A percentile compares a stretch with the other conserved stretches of the same genome.
phyloP scores from a whole-genome alignment of 1,284 basidiomycete species.

The Boletus semigastroideus region DNA sequence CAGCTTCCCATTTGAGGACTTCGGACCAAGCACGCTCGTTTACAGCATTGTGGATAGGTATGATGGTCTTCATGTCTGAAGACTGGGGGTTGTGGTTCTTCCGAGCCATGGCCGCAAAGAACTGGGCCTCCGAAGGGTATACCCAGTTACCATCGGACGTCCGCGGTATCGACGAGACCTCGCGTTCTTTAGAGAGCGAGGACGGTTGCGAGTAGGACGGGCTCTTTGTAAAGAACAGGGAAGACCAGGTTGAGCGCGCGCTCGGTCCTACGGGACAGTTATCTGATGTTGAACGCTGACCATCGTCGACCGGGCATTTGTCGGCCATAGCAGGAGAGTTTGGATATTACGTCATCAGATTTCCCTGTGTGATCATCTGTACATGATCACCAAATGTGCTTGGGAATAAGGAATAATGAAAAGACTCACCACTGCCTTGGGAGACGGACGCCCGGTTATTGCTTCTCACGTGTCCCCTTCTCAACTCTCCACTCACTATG shows the following conservation, averaged over 20 bases:
- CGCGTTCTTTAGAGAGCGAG: constrained; percentile 65
- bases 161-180: constrained; percentile 88
- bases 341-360: constrained; percentile 26
- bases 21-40: constrained; percentile 96
- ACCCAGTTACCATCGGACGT: constrained; percentile 80
- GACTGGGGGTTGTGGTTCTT: constrained; percentile 87
- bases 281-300: constrained; percentile 28
- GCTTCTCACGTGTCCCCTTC: neutral
- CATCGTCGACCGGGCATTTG: constrained; percentile 67
- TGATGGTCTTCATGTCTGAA: constrained; percentile 91
- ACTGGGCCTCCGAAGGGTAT: constrained; percentile 97
- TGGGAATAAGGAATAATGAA: no score
- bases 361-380: no score
- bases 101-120: constrained; percentile 92
- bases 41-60: constrained; percentile 99
- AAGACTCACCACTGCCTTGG: no score
- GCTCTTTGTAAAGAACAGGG: constrained; percentile 38
- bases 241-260: constrained; percentile 51
- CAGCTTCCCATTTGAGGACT: constrained; percentile 87
- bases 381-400: no score
- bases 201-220: constrained; percentile 34
- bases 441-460: no score
- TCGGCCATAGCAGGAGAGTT: constrained; percentile 34
- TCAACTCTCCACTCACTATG: constrained; percentile 37
- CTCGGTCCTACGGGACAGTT: constrained; percentile 44